phyloP scores from a whole-genome alignment of 331 rosid species.

The Prunus yedoensis region DNA sequence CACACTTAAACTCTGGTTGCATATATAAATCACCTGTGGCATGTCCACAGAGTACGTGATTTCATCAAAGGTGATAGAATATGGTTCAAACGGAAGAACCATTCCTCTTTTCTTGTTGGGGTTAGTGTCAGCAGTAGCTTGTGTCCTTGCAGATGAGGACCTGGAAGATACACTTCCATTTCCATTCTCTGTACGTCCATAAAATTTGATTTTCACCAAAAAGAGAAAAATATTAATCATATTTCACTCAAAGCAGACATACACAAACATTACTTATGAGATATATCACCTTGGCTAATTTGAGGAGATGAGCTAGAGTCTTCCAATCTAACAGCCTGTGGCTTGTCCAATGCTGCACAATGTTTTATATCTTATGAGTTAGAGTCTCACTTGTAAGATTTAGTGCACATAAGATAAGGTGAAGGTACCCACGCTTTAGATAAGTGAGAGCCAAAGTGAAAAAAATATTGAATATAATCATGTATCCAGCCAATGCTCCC shows the following conservation, averaged over 20 bases:
- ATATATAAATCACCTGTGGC: slow-evolving; percentile 50
- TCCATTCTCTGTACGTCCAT: background rate
- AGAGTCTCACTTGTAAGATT: background rate
- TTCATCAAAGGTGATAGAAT: slow-evolving; percentile 60
- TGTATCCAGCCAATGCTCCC: slow-evolving; percentile 49
- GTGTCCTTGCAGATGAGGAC: background rate
- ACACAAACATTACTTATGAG: background rate
- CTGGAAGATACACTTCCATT: slow-evolving; percentile 1
- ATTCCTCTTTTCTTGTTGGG: slow-evolving; percentile 49
- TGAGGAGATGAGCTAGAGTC: slow-evolving; percentile 21
- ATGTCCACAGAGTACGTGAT: slow-evolving; percentile 64
- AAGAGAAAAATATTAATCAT: background rate
- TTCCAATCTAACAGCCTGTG: slow-evolving; percentile 31
- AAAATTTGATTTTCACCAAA: background rate
- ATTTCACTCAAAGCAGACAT: background rate
- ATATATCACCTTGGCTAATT: slow-evolving; percentile 16
- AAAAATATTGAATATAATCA: slow-evolving; percentile 43
- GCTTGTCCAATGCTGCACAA: slow-evolving; percentile 43
- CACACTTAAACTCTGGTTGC: background rate
- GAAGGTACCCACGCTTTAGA: slow-evolving; percentile 47
- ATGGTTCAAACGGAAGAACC: slow-evolving; percentile 69
- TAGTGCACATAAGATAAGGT: background rate
- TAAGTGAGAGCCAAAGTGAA: slow-evolving; percentile 51
- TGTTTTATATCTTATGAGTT: background rate
- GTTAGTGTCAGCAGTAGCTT: background rate